Evolutionary conservation across 352 stramenopile genomes (phyloP), one percentile per base, ranked within the genome.

Genomic region (Phytopythium oedochilum): DNA sequence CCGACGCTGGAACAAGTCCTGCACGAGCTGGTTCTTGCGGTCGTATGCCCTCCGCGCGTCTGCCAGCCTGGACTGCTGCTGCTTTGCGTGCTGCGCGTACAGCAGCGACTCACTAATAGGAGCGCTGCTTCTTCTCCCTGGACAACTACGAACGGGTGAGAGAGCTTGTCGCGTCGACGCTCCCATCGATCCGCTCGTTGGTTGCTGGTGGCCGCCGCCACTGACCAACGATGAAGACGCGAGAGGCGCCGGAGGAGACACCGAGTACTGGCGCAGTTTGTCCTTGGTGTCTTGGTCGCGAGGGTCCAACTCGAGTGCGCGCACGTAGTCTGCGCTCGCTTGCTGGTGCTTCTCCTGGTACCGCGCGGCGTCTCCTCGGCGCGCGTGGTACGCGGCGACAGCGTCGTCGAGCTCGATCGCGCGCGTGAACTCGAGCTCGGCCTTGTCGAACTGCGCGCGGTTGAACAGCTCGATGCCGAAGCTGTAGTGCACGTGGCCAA

Each of bases 401-500:
- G 51, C 57, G 2, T 61, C 31, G 45, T 94, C 79, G 3, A 88
- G 65, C 18, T 67, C 63, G 48, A 92, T 88, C 11, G 77, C 77
- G 18, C 61, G 63, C n/a, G 40, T 58, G 50, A 86, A 88, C 57
- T 92, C 85, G n/a, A 93, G 47, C 45, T 89, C 80, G 5, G 83
- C 83, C 50, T 81, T 86, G 43, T 88, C 66, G 35, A 93, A 94
- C 47, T 76, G 68, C 15, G 64, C 79, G 50, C 66, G 59, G 52
- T 93, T 93, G 65, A 93, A 91, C 7, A 90, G 58, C 29, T 90
- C 70, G 28, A 93, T 72, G 18, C 85, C 83, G 53, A 94, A 91
- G 26, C 89, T 74, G 56, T 91, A 94, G 56, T 91, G 83, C 29
- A 94, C 78, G 34, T 92, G 64, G 9, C 75, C 78, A 5, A 93